These are phyloP conservation scores for Cymbopogon flexuosus DNA, from an alignment of 202 grass and related monocot species.

Conservation along the genomic window DNA sequence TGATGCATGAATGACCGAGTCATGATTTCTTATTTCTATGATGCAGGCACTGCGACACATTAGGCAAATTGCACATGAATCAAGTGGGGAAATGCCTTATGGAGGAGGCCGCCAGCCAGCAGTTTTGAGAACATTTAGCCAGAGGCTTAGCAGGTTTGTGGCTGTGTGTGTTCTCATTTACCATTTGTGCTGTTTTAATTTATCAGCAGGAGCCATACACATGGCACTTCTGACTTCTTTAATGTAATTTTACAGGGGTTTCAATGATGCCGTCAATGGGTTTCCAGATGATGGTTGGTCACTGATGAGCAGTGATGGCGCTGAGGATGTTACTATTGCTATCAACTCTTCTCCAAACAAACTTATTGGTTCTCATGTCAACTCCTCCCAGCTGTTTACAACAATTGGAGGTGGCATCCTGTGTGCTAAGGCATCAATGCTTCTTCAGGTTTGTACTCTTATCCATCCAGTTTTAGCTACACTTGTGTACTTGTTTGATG, in stretches of 20 bases:
- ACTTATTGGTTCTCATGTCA: slow-evolving; percentile 67
- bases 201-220: background rate
- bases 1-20: background rate
- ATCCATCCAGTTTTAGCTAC: background rate
- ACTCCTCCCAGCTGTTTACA: slow-evolving; percentile 54
- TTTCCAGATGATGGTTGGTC: slow-evolving; percentile 92
- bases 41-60: slow-evolving; percentile 83
- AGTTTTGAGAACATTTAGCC: slow-evolving; percentile 86
- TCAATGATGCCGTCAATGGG: slow-evolving; percentile 93
- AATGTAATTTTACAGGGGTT: slow-evolving; percentile 56
- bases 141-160: slow-evolving; percentile 83
- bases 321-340: slow-evolving; percentile 86
- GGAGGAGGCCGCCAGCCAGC: slow-evolving; percentile 76
- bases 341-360: slow-evolving; percentile 90
- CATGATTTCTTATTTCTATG: slow-evolving; percentile 12
- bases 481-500: background rate
- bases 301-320: slow-evolving; percentile 70
- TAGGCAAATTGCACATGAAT: slow-evolving; percentile 86
- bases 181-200: background rate
- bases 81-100: slow-evolving; percentile 71
- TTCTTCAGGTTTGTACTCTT: slow-evolving; percentile 61
- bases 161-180: slow-evolving; percentile 7
- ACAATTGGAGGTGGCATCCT: slow-evolving; percentile 63
- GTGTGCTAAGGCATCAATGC: slow-evolving; percentile 96
- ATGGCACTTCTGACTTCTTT: background rate